phyloP scores from a whole-genome alignment of 2,329 filamentous ascomycete species.

The Fusarium avenaceum region DNA sequence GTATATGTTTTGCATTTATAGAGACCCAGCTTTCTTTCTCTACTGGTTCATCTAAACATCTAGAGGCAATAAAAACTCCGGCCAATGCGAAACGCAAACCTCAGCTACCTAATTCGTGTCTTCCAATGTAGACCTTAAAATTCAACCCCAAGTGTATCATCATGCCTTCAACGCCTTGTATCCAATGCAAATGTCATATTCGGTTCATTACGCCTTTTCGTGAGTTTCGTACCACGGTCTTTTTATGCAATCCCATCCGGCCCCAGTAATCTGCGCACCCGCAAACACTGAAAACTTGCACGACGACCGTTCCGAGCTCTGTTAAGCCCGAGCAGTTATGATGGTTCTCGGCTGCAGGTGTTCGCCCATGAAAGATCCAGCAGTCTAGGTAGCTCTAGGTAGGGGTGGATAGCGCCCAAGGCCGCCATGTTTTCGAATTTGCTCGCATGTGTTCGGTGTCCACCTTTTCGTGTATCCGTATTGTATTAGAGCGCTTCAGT shows the following conservation, averaged over 20 bases:
- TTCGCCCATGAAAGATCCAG: neutral
- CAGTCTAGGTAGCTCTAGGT: neutral
- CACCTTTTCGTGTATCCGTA: constrained; percentile 10
- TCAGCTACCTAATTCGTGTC: constrained; percentile 10
- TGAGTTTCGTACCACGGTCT: constrained; percentile 8
- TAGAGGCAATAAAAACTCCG: constrained; percentile 6
- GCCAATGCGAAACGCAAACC: constrained; percentile 1
- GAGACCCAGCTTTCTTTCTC: constrained; percentile 3
- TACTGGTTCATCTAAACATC: constrained; percentile 10
- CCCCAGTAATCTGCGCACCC: neutral
- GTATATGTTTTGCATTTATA: neutral
- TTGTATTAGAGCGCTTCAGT: constrained; percentile 2
- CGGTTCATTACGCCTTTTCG: constrained; percentile 19
- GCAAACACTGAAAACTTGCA: neutral
- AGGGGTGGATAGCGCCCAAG: neutral
- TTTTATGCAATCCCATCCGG: neutral
- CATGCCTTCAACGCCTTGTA: constrained; percentile 37
- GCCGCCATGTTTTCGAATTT: neutral
- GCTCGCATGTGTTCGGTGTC: neutral
- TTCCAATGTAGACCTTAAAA: constrained; percentile 6
- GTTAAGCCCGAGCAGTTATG: neutral
- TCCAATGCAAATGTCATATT: constrained; percentile 36
- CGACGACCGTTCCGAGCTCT: neutral
- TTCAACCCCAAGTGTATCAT: constrained; percentile 15
- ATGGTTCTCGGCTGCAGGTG: neutral